Base-by-base conservation (phyloP, 257 asterid genomes). In the Penstemon davidsonii region DNA sequence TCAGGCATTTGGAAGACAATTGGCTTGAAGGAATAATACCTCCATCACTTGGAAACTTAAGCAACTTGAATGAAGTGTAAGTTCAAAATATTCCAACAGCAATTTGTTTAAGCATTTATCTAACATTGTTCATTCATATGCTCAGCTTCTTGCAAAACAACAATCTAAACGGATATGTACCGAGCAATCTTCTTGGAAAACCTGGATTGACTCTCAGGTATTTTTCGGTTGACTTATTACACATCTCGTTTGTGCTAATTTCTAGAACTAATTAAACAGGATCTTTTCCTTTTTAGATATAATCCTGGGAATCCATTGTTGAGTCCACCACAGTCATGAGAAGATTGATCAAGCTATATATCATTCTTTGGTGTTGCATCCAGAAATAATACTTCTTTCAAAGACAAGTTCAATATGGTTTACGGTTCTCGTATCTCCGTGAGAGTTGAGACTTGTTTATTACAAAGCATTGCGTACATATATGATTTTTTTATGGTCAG, bases 1-100 rank as follows among this genome's bases (percentile, higher is more conserved):
- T 64, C 89, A 93, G 99, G 86, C 95, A 90, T 84, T 79, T 93
- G 82, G 87, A 87, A 74, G 83, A 87, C 86, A 93, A 93, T 73
- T 77, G 60, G 52, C 82, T 93, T 8, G 60, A 83, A 68, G 97
- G 97, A 68, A 67, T 55, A 15, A 90, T 93, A 61, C 92, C 95
- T 8, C 78, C 80, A 59, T 81, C 91, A 43, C 82, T 93, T 11
- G 95, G 91, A 75, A 74, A 73, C 81, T 55, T 69, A 12, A 73
- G 44, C 25, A 79, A 39, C 64, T 73, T 93, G 76, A 80, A 39
- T 5, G 96, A 90, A 79, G 73, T 90, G 99, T 93, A 79, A 90
- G 99, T 85, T 76, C 50, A 50, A 41, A 10, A 25, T 49, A 25
- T 25, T 25, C 64, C 66, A 36, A 47, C 56, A 64, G 12, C 58